Evolutionary conservation across 2,329 filamentous ascomycete genomes (phyloP), one percentile per base, ranked within the genome.

Genomic region (Dactylellina leptospora): DNA sequence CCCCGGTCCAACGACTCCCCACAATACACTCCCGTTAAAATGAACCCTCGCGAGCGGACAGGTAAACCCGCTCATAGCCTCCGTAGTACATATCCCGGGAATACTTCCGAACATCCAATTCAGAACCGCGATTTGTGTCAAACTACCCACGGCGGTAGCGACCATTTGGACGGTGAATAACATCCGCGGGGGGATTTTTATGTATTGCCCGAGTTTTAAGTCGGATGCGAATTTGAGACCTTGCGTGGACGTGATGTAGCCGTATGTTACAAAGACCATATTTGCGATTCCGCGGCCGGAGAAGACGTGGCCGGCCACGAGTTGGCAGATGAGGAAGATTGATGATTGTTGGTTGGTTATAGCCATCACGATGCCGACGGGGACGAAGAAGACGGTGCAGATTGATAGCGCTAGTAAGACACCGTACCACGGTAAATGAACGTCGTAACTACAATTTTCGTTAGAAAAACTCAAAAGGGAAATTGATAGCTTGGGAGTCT

Each of bases 191-290:
- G 90, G 90, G 11, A 93, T 90, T 79, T 93, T 92, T 89, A 93
- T 92, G 80, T 93, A 93, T 78, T 93, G 90, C 10, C 90, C 92
- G 0, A 96, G 85, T 80, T 96, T 96, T 54, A 96, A 84, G 78
- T 96, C 92, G 1, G 90, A 88, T 0, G 90, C 89, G 78, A 96
- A 96, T 78, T 96, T 95, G 79, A 96, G 89, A 25, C 92, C 92
- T 81, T 96, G 92, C 0, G 91, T 90, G 0, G 90, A 93, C 3
- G 90, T 92, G 77, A 95, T 95, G 38, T 95, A 96, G 73, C 91
- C 91, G 78, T 95, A 96, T 0, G 91, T 95, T 50, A 93, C 91
- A 77, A 96, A 96, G 33, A 96, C 90, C 92, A 96, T 96, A 79
- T 96, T 95, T 54, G 91, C 92, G 9, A 96, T 90, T 0, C 92